These are phyloP conservation scores for Trametes cinnabarina DNA, from an alignment of 768 basidiomycete genomes.

Conservation along the genomic window DNA sequence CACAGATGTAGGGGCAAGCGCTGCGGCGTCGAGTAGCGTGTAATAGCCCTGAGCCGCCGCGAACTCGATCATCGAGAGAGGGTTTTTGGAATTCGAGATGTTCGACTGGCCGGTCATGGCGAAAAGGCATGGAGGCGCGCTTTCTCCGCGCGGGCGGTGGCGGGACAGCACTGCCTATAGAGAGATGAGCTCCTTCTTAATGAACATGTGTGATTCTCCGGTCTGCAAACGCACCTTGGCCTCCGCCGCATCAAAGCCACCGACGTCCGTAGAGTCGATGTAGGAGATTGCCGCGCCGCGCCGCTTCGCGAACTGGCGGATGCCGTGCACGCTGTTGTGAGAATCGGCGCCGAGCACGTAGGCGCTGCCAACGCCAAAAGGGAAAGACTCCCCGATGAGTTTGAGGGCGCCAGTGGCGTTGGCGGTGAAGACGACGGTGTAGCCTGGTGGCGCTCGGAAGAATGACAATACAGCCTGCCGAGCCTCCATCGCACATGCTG, in stretches of 20 bases:
- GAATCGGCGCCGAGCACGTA: constrained; percentile 75
- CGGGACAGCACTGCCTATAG: constrained; percentile 54
- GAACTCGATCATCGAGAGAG: constrained; percentile 60
- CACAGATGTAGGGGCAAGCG: constrained; percentile 68
- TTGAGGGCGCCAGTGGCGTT: constrained; percentile 81
- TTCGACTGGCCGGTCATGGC: constrained; percentile 82
- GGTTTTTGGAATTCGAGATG: constrained; percentile 71
- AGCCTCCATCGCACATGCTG: constrained; percentile 65
- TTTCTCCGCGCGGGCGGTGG: constrained; percentile 45
- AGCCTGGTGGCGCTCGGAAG: constrained; percentile 72
- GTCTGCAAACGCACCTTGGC: constrained; percentile 51
- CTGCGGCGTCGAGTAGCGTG: constrained; percentile 80
- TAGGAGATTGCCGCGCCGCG: constrained; percentile 61
- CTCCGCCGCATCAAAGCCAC: constrained; percentile 57
- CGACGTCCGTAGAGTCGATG: constrained; percentile 58
- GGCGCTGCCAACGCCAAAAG: constrained; percentile 55
- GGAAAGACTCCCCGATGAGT: constrained; percentile 78
- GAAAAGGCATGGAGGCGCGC: constrained; percentile 57
- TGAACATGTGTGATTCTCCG: constrained; percentile 6
- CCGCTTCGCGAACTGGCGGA: constrained; percentile 64
- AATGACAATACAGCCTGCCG: constrained; percentile 71
- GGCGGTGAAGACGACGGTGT: constrained; percentile 78
- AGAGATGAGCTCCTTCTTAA: neutral
- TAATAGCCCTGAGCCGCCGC: constrained; percentile 69
- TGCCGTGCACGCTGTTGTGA: constrained; percentile 83